Evolutionary conservation across 768 basidiomycete species (phyloP).

Genomic region (Xerocomellus dryophilus): DNA sequence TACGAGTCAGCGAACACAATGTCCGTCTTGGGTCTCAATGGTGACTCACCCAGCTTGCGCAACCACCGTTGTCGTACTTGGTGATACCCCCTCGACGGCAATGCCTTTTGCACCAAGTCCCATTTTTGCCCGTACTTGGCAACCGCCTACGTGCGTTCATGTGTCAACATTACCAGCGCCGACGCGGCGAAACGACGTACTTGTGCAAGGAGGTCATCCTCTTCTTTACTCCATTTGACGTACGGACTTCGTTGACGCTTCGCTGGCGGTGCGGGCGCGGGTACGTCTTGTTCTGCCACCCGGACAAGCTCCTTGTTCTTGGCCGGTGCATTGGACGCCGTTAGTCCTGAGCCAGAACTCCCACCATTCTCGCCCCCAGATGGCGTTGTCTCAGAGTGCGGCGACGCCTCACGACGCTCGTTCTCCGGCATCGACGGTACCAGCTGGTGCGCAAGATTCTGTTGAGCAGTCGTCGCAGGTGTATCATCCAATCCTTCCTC

Average conservation of each 20-base stretch:
- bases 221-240: slow-evolving; percentile 43
- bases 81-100: slow-evolving; percentile 41
- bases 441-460: background rate
- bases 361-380: slow-evolving; percentile 2
- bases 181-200: slow-evolving; percentile 14
- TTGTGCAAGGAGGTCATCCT: slow-evolving; percentile 40
- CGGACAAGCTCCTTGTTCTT: slow-evolving; percentile 25
- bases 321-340: background rate
- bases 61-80: slow-evolving; percentile 45
- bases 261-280: slow-evolving; percentile 17
- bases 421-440: background rate
- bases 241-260: slow-evolving; percentile 40
- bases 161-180: background rate
- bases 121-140: slow-evolving; percentile 39
- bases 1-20: background rate
- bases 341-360: background rate
- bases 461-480: background rate
- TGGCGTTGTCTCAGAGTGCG: slow-evolving; percentile 8
- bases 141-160: slow-evolving; percentile 30
- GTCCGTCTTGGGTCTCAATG: background rate
- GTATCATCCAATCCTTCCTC: background rate
- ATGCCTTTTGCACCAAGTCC: slow-evolving; percentile 41
- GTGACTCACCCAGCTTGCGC: slow-evolving; percentile 35
- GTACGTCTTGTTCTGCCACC: slow-evolving; percentile 30
- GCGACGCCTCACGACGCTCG: slow-evolving; percentile 10